These are phyloP conservation scores for Cytospora mali DNA, from an alignment of 2,329 filamentous ascomycete genomes.

Conservation along the genomic window DNA sequence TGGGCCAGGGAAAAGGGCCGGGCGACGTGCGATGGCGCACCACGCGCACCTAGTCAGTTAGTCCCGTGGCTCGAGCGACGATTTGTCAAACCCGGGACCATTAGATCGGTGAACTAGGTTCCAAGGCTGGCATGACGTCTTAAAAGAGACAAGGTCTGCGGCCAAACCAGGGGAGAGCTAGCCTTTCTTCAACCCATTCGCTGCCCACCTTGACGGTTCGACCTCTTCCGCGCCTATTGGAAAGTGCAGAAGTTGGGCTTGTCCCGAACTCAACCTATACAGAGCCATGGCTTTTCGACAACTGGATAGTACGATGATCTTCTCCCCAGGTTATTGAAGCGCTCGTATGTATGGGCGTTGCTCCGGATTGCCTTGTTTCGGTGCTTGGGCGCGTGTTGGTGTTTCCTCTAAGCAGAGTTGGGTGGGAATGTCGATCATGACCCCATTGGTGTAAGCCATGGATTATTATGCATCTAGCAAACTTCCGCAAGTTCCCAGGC, in stretches of 20 bases:
- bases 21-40: not conserved
- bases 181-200: not conserved
- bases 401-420: not conserved
- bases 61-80: not conserved
- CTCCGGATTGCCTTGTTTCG: not conserved
- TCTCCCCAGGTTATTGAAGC: not conserved
- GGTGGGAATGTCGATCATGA: conserved; percentile 16
- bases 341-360: not conserved
- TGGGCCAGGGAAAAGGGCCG: not conserved
- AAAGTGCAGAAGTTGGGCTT: not conserved
- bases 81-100: not conserved
- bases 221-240: too few species aligned
- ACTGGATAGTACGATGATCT: not conserved
- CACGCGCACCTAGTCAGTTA: too few species aligned
- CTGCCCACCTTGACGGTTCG: too few species aligned
- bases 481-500: too few species aligned
- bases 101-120: not conserved
- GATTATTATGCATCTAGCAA: conserved; percentile 9
- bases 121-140: not conserved
- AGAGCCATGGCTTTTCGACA: not conserved
- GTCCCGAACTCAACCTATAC: not conserved
- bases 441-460: conserved; percentile 9
- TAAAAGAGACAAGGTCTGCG: too few species aligned
- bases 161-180: too few species aligned
- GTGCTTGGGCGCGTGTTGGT: not conserved